Evolutionary conservation across 768 basidiomycete species (phyloP).

Genomic region (Rhodosporidiobolus sp.): DNA sequence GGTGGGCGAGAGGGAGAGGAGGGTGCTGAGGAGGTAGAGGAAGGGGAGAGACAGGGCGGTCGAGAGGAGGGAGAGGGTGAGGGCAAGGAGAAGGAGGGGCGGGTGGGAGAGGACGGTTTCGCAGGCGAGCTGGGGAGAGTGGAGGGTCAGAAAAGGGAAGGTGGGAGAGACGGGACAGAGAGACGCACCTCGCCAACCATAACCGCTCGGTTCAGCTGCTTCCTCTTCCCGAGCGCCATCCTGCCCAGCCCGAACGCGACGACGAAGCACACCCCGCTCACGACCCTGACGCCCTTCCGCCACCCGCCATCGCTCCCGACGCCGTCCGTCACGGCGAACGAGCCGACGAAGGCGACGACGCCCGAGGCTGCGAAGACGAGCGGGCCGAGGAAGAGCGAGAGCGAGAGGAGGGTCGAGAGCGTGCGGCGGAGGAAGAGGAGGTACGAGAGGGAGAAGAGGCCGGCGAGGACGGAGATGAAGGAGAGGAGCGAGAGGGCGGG

Average conservation of each 20-base stretch:
- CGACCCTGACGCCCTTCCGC: slow-evolving; percentile 62
- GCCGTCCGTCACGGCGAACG: slow-evolving; percentile 1
- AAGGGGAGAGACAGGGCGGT: slow-evolving; percentile 75
- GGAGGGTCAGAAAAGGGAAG: neutral
- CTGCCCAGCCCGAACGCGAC: slow-evolving; percentile 69
- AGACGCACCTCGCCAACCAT: slow-evolving; percentile 50
- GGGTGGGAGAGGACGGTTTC: slow-evolving; percentile 68
- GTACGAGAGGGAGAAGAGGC: slow-evolving; percentile 19
- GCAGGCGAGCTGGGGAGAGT: slow-evolving; percentile 56
- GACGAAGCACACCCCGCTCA: slow-evolving; percentile 72
- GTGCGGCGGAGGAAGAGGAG: slow-evolving; percentile 19
- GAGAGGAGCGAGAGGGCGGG: slow-evolving; percentile 27
- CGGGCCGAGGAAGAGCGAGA: slow-evolving; percentile 27
- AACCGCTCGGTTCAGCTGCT: slow-evolving; percentile 57
- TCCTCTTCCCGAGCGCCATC: slow-evolving; percentile 55
- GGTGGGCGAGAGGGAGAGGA: slow-evolving; percentile 65
- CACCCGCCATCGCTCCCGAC: slow-evolving; percentile 21
- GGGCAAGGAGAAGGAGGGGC: slow-evolving; percentile 70
- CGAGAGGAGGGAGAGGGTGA: slow-evolving; percentile 64
- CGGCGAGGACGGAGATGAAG: slow-evolving; percentile 29
- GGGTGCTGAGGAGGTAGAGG: slow-evolving; percentile 70
- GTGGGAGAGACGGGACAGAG: neutral
- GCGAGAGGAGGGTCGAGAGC: slow-evolving; percentile 22
- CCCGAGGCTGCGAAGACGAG: slow-evolving; percentile 19
- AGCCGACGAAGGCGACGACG: slow-evolving; percentile 20